phyloP scores from a whole-genome alignment of 169 alveolate genomes.

The Cryptosporidium bovis region DNA sequence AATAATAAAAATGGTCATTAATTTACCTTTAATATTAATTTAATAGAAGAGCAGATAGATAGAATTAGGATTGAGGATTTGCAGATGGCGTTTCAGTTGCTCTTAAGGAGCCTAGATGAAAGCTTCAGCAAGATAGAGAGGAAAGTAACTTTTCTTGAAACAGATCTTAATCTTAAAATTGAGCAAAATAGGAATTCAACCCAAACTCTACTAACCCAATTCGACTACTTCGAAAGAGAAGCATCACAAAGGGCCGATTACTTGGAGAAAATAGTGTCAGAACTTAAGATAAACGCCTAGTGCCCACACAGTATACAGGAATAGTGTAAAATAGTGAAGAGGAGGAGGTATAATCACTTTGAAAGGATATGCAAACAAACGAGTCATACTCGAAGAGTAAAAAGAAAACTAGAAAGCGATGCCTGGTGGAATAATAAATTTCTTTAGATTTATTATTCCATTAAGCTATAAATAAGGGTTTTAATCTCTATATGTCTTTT shows the following conservation, averaged over 20 bases:
- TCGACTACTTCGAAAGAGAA: constrained; percentile 35
- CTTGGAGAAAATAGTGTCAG: constrained; percentile 28
- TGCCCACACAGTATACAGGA: no score
- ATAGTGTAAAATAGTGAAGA: no score
- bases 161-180: neutral
- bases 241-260: constrained; percentile 10
- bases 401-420: no score
- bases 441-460: no score
- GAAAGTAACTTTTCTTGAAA: neutral
- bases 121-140: constrained; percentile 8
- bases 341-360: no score
- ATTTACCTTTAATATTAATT: neutral
- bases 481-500: no score
- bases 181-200: neutral
- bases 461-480: no score
- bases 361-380: no score
- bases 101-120: constrained; percentile 13
- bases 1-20: neutral
- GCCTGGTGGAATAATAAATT: no score
- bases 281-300: neutral
- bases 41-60: constrained; percentile 44
- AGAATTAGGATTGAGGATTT: constrained; percentile 57
- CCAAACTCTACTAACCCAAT: neutral
- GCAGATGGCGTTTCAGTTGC: constrained; percentile 43
- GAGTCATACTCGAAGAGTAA: no score